phyloP scores from a whole-genome alignment of 495 filamentous ascomycete genomes.

The Astrothelium subdiscretum region DNA sequence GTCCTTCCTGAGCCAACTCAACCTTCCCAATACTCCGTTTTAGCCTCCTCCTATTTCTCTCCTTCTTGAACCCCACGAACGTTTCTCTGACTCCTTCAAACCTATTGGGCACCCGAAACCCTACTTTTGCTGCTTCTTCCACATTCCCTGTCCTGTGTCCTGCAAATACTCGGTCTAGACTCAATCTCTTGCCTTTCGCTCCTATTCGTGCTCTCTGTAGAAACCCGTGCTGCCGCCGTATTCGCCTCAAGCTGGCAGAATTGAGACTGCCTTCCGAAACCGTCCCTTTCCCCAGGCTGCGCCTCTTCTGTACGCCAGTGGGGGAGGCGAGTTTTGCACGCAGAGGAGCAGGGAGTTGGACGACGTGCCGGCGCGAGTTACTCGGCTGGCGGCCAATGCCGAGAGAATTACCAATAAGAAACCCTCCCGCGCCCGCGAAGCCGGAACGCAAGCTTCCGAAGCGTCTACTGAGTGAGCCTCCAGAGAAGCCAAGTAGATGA shows the following conservation, averaged over 20 bases:
- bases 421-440: constrained; percentile 20
- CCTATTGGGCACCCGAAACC: constrained; percentile 40
- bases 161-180: constrained; percentile 1
- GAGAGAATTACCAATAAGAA: constrained; percentile 38
- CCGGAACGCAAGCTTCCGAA: constrained; percentile 11
- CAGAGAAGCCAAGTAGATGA: not conserved
- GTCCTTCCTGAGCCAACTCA: constrained; percentile 14
- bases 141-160: constrained; percentile 19
- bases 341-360: constrained; percentile 35
- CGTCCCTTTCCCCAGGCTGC: not conserved
- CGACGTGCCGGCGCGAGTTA: constrained; percentile 40
- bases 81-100: constrained; percentile 49
- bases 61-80: constrained; percentile 40
- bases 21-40: constrained; percentile 50
- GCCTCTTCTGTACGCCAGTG: not conserved
- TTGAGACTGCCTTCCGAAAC: not conserved
- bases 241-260: not conserved
- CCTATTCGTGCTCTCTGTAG: constrained; percentile 14
- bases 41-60: constrained; percentile 51
- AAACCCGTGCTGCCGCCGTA: not conserved
- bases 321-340: not conserved
- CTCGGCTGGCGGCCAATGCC: constrained; percentile 40
- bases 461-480: not conserved
- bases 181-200: constrained; percentile 23
- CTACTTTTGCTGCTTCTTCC: constrained; percentile 31